A percentile compares a stretch with the other conserved stretches of the same genome.
phyloP scores from a whole-genome alignment of 2,329 filamentous ascomycete genomes.

The Aschersonia sp. region DNA sequence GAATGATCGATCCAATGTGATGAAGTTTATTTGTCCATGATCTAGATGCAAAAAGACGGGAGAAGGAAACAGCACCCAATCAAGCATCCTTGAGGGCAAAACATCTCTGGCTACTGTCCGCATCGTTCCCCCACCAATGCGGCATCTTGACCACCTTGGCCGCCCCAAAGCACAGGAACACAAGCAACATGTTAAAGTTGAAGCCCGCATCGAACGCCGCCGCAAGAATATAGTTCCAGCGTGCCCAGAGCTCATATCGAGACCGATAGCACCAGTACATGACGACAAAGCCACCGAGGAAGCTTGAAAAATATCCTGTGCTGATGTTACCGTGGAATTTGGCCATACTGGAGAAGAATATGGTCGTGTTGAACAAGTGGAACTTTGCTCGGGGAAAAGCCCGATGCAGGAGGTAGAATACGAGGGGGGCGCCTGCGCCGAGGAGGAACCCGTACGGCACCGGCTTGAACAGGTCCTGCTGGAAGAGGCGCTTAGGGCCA shows the following conservation, averaged over 20 bases:
- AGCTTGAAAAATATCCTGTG: conserved; percentile 40
- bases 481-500: conserved; percentile 33
- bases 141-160: conserved; percentile 44
- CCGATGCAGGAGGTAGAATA: conserved; percentile 36
- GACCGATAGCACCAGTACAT: conserved; percentile 45
- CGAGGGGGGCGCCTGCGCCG: conserved; percentile 27
- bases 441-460: conserved; percentile 40
- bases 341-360: conserved; percentile 41
- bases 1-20: no score
- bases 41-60: no score
- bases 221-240: conserved; percentile 46
- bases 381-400: conserved; percentile 37
- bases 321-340: conserved; percentile 47
- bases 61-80: background rate
- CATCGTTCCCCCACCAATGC: conserved; percentile 50
- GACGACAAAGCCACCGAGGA: conserved; percentile 45
- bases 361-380: conserved; percentile 46
- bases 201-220: conserved; percentile 49
- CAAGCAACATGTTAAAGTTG: conserved; percentile 45
- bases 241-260: conserved; percentile 40
- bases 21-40: no score
- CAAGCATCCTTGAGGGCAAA: conserved; percentile 27
- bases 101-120: conserved; percentile 39
- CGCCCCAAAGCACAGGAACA: conserved; percentile 45
- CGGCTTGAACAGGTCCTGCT: conserved; percentile 28